Conservation (phyloP, 441 rosid genomes). For the Erodium texanum region DNA sequence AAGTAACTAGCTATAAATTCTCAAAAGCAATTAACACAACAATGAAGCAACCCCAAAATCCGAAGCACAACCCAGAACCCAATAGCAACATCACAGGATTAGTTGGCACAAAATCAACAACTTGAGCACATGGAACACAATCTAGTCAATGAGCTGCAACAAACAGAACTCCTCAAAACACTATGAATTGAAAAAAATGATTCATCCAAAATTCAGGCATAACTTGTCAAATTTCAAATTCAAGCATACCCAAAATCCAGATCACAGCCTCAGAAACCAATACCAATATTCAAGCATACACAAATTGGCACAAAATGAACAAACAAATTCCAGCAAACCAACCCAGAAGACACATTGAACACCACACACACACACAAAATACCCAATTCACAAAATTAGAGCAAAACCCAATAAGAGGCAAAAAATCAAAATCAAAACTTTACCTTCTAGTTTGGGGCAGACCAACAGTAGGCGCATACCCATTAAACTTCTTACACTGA, state of each 20-base stretch:
- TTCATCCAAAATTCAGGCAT: not conserved
- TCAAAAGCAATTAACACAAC: not conserved
- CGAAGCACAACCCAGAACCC: not conserved
- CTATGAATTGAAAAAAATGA: too few species aligned
- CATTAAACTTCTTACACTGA: conserved; percentile 66
- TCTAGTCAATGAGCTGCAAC: not conserved
- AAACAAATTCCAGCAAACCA: not conserved
- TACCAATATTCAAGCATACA: not conserved
- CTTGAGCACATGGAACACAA: not conserved
- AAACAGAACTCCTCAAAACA: not conserved
- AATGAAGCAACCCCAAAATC: too few species aligned
- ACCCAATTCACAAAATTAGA: not conserved
- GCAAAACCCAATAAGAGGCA: not conserved
- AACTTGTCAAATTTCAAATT: not conserved
- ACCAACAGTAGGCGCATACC: conserved; percentile 83
- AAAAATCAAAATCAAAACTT: not conserved
- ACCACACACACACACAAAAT: not conserved
- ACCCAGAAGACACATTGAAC: not conserved
- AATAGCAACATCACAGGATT: not conserved
- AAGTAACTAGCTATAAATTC: not conserved
- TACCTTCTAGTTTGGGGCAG: conserved; percentile 85
- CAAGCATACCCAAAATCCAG: not conserved
- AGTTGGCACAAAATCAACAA: not conserved
- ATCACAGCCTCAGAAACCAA: not conserved
- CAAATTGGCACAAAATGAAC: not conserved